A percentile compares a stretch with the other conserved stretches of the same genome.
Conservation (phyloP, 2,329 filamentous ascomycete species). For the Ophiostoma novo-ulmi region DNA sequence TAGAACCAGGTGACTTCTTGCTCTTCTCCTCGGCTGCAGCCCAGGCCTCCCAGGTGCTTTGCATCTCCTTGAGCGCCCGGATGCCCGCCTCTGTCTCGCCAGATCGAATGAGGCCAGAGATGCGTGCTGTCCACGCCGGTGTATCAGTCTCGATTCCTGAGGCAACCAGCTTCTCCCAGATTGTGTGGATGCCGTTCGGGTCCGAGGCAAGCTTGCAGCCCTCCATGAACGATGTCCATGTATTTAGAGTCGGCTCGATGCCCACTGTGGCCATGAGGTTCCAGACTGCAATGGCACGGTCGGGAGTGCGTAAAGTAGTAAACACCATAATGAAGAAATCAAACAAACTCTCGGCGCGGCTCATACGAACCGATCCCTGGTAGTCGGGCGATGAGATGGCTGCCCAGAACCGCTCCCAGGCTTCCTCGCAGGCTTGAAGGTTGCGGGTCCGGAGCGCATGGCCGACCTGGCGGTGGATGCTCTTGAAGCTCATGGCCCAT, state of each 20-base stretch:
- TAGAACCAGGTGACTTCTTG: not conserved
- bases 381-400: slow-evolving; percentile 26
- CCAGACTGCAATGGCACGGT: slow-evolving; percentile 35
- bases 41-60: slow-evolving; percentile 49
- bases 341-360: slow-evolving; percentile 29
- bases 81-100: slow-evolving; percentile 54
- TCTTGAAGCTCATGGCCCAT: slow-evolving; percentile 7
- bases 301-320: slow-evolving; percentile 32
- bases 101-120: slow-evolving; percentile 59
- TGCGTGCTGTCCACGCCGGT: slow-evolving; percentile 63
- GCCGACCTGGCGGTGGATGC: slow-evolving; percentile 30
- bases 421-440: slow-evolving; percentile 28
- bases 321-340: slow-evolving; percentile 37
- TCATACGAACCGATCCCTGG: slow-evolving; percentile 25
- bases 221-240: slow-evolving; percentile 69
- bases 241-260: slow-evolving; percentile 54
- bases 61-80: slow-evolving; percentile 61
- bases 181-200: slow-evolving; percentile 52
- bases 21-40: not conserved
- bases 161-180: slow-evolving; percentile 61
- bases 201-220: slow-evolving; percentile 62
- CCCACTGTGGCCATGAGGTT: slow-evolving; percentile 44
- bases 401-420: slow-evolving; percentile 34
- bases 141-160: slow-evolving; percentile 58
- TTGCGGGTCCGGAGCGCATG: slow-evolving; percentile 32